These are phyloP conservation scores for Acacia confusa DNA, from an alignment of 306 rosid species.

Conservation along the genomic window DNA sequence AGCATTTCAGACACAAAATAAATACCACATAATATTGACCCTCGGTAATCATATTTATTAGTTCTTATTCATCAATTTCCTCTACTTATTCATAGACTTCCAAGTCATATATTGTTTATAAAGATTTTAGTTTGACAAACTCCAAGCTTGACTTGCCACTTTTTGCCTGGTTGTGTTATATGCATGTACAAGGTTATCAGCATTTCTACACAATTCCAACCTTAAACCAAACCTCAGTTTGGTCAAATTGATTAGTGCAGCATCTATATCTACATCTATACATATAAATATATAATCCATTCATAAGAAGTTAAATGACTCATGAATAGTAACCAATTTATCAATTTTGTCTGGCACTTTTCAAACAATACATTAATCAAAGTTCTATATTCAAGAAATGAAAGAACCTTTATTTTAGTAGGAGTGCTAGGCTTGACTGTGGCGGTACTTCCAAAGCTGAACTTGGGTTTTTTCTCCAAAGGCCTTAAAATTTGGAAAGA, in stretches of 20 bases:
- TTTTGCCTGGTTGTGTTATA: not conserved
- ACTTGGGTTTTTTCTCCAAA: conserved; percentile 56
- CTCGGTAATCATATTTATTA: not conserved
- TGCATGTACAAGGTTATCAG: not conserved
- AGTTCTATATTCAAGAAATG: conserved; percentile 21
- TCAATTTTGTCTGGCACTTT: not conserved
- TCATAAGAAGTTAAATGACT: not conserved
- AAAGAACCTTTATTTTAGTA: conserved; percentile 52
- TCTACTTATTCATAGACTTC: not conserved
- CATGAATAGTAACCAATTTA: not conserved
- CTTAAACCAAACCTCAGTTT: not conserved
- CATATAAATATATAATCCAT: not conserved
- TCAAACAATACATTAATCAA: not conserved
- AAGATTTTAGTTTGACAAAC: not conserved
- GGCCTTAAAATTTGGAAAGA: conserved; percentile 81
- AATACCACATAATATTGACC: not conserved
- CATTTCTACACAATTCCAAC: not conserved
- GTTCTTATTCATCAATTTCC: not conserved
- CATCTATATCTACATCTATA: not conserved
- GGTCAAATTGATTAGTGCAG: not conserved
- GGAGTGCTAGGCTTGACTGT: conserved; percentile 39
- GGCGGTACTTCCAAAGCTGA: conserved; percentile 50
- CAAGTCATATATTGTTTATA: not conserved
- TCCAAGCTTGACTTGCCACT: not conserved
- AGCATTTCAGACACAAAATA: not conserved